phyloP scores from a whole-genome alignment of 768 basidiomycete genomes.

The Pleurotus cornucopiae region DNA sequence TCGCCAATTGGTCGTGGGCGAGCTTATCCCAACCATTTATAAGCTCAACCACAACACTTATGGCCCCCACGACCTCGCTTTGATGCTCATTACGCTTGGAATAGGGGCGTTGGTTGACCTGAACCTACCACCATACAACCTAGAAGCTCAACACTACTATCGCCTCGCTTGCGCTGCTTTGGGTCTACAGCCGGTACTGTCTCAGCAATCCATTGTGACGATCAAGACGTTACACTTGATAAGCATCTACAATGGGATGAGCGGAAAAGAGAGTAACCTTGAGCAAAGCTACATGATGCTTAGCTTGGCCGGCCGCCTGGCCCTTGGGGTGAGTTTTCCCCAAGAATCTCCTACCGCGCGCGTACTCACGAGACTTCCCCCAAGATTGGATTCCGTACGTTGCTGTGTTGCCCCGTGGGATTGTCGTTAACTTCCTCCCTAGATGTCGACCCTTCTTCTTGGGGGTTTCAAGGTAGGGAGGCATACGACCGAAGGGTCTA shows the following conservation, averaged over 20 bases:
- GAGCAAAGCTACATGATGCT: conserved; percentile 43
- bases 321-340: conserved; percentile 33
- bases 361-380: conserved; percentile 4
- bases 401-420: not conserved
- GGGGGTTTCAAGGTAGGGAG: conserved; percentile 45
- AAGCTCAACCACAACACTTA: conserved; percentile 29
- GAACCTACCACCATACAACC: conserved; percentile 38
- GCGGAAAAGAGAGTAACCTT: conserved; percentile 46
- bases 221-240: conserved; percentile 47
- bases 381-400: conserved; percentile 41
- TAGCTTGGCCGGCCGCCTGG: conserved; percentile 44
- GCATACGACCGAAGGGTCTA: conserved; percentile 50
- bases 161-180: conserved; percentile 42
- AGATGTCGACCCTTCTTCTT: conserved; percentile 48
- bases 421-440: conserved; percentile 1
- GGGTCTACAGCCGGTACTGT: conserved; percentile 39
- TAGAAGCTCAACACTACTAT: conserved; percentile 52
- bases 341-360: not conserved
- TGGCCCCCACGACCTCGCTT: conserved; percentile 47
- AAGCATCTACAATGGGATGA: conserved; percentile 52
- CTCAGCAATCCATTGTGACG: conserved; percentile 40
- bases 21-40: conserved; percentile 45
- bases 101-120: conserved; percentile 48
- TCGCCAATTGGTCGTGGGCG: conserved; percentile 37
- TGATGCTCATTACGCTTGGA: conserved; percentile 42